These are phyloP conservation scores for Gremmenia infestans DNA, from an alignment of 2,329 filamentous ascomycete species.

Conservation along the genomic window DNA sequence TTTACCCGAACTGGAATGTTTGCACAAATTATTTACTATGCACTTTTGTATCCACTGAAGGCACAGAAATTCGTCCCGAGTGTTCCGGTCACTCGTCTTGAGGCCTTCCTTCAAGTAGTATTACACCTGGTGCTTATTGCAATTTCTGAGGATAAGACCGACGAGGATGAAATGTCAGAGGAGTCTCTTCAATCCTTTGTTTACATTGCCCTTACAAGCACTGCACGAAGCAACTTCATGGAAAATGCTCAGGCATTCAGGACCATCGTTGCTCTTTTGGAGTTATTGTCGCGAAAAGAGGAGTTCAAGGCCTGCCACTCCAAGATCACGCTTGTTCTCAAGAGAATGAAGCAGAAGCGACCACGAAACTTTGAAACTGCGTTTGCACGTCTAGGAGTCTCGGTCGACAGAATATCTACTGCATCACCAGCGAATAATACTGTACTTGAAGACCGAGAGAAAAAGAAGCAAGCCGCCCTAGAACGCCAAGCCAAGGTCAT, in stretches of 20 bases:
- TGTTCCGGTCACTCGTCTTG: slow-evolving; percentile 76
- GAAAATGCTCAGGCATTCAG: slow-evolving; percentile 50
- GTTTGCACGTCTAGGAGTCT: slow-evolving; percentile 58
- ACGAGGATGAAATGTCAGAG: slow-evolving; percentile 46
- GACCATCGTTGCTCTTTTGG: slow-evolving; percentile 60
- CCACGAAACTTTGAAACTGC: slow-evolving; percentile 67
- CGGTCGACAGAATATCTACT: slow-evolving; percentile 74
- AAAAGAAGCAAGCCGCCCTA: slow-evolving; percentile 85
- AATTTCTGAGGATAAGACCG: slow-evolving; percentile 71
- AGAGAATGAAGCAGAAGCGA: slow-evolving; percentile 77
- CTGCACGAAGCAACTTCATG: slow-evolving; percentile 58
- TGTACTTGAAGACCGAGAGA: slow-evolving; percentile 60
- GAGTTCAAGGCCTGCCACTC: slow-evolving; percentile 78
- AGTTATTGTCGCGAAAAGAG: slow-evolving; percentile 59
- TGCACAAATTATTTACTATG: slow-evolving; percentile 83
- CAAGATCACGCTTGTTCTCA: slow-evolving; percentile 79
- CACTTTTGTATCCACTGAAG: slow-evolving; percentile 73
- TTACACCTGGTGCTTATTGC: slow-evolving; percentile 84
- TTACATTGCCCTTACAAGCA: slow-evolving; percentile 60
- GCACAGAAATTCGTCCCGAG: slow-evolving; percentile 63
- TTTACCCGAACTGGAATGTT: slow-evolving; percentile 86
- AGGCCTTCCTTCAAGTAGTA: slow-evolving; percentile 87
- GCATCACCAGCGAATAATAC: slow-evolving; percentile 68
- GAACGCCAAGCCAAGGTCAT: slow-evolving; percentile 91
- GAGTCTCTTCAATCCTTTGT: slow-evolving; percentile 63